Evolutionary conservation across 2,329 filamentous ascomycete genomes (phyloP).

Genomic region (Microsporum ferrugineum): DNA sequence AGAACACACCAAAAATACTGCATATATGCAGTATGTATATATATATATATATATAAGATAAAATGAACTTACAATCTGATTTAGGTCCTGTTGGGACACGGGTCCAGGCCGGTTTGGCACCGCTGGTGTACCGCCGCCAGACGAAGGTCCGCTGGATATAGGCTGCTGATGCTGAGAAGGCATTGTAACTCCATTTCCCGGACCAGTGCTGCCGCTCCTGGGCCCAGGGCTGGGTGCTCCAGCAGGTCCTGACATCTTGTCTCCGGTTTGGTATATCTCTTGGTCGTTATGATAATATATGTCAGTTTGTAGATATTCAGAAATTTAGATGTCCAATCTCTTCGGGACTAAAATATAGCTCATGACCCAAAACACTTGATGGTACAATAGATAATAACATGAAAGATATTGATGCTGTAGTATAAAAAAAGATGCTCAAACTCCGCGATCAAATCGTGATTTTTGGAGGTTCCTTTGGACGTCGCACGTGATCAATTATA

Average conservation of each 20-base stretch:
- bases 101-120: conserved; percentile 23
- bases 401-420: not conserved
- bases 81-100: conserved; percentile 79
- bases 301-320: not conserved
- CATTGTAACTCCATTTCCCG: conserved; percentile 34
- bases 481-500: not conserved
- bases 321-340: not conserved
- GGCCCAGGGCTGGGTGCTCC: conserved; percentile 40
- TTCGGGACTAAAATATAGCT: not conserved
- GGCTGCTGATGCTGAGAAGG: conserved; percentile 39
- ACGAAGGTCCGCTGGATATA: conserved; percentile 37
- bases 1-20: too few species aligned
- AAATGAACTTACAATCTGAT: conserved; percentile 76
- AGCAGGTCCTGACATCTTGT: conserved; percentile 34
- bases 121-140: conserved; percentile 33
- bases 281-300: not conserved
- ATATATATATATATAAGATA: not conserved
- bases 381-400: not conserved
- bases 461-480: not conserved
- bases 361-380: not conserved
- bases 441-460: not conserved
- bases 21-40: not conserved
- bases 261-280: not conserved
- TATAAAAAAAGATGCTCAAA: not conserved
- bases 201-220: conserved; percentile 38